A percentile compares a stretch with the other conserved stretches of the same genome.
These are phyloP conservation scores for Apiotrichum laibachii DNA, from an alignment of 1,284 basidiomycete genomes.

Conservation along the genomic window DNA sequence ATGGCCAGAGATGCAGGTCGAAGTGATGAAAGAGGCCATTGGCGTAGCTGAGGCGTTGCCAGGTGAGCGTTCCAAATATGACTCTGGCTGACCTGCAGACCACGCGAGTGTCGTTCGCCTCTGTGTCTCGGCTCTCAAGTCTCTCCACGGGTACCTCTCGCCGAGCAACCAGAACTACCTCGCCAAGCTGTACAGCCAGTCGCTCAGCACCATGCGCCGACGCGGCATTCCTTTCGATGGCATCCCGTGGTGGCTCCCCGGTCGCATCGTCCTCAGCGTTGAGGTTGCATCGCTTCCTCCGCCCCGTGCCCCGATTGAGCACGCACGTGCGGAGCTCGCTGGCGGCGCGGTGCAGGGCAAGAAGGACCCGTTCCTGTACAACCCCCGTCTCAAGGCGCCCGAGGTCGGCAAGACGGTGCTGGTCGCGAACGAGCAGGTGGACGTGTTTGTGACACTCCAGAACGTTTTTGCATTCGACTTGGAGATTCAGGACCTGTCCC, in stretches of 20 bases:
- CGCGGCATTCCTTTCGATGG: constrained; percentile 64
- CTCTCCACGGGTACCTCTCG: constrained; percentile 64
- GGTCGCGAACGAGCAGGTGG: constrained; percentile 77
- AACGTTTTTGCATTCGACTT: constrained; percentile 91
- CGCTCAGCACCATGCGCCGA: constrained; percentile 67
- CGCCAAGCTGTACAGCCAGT: constrained; percentile 66
- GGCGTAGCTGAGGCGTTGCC: constrained; percentile 86
- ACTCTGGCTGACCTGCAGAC: constrained; percentile 7
- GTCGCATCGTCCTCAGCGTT: constrained; percentile 72
- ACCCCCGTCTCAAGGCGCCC: constrained; percentile 64
- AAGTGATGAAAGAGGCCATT: constrained; percentile 84
- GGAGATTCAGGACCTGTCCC: constrained; percentile 72
- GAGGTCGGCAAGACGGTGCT: constrained; percentile 62
- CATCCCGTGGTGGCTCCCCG: constrained; percentile 76
- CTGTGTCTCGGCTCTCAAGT: constrained; percentile 66
- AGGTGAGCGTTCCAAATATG: not conserved
- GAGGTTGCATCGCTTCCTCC: constrained; percentile 69
- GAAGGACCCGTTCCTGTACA: constrained; percentile 81
- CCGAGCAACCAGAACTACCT: constrained; percentile 72
- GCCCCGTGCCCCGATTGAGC: constrained; percentile 70
- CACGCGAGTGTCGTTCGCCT: constrained; percentile 34
- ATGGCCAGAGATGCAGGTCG: constrained; percentile 90
- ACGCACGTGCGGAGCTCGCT: constrained; percentile 49
- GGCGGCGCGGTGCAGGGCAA: constrained; percentile 22
- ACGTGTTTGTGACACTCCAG: constrained; percentile 76